Conservation (phyloP, 2,329 filamentous ascomycete genomes). For the Epicoccum nigrum region DNA sequence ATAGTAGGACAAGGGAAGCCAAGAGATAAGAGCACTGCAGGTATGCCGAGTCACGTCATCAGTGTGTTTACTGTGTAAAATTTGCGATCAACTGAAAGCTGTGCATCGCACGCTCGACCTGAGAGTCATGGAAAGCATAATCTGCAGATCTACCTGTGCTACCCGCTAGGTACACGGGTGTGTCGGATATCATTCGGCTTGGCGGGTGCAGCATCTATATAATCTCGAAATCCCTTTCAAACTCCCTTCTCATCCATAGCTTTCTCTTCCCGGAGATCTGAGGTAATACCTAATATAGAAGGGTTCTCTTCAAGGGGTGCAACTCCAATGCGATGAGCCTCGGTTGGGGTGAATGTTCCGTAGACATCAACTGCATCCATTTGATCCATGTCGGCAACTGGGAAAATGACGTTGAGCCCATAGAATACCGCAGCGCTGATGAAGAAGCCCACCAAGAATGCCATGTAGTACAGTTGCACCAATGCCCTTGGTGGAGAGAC, state of each 20-base stretch:
- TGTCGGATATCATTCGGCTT: background rate
- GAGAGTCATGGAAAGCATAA: no score
- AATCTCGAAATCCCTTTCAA: background rate
- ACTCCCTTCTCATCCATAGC: slow-evolving; percentile 7
- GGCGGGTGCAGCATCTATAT: background rate
- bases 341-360: slow-evolving; percentile 53
- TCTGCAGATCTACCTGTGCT: no score
- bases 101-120: no score
- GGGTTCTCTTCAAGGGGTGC: slow-evolving; percentile 31
- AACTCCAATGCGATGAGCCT: slow-evolving; percentile 52
- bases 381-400: slow-evolving; percentile 49
- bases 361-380: slow-evolving; percentile 54
- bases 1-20: no score
- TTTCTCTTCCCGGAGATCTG: background rate
- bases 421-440: slow-evolving; percentile 45
- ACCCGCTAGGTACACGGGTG: background rate
- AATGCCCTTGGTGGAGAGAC: slow-evolving; percentile 44
- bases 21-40: no score
- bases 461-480: slow-evolving; percentile 56
- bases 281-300: slow-evolving; percentile 1
- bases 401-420: slow-evolving; percentile 49
- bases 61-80: background rate
- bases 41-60: slow-evolving; percentile 8
- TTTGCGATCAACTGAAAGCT: no score
- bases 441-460: slow-evolving; percentile 54